phyloP scores from a whole-genome alignment of 306 rosid genomes.

The Oxytropis ochrocephala region DNA sequence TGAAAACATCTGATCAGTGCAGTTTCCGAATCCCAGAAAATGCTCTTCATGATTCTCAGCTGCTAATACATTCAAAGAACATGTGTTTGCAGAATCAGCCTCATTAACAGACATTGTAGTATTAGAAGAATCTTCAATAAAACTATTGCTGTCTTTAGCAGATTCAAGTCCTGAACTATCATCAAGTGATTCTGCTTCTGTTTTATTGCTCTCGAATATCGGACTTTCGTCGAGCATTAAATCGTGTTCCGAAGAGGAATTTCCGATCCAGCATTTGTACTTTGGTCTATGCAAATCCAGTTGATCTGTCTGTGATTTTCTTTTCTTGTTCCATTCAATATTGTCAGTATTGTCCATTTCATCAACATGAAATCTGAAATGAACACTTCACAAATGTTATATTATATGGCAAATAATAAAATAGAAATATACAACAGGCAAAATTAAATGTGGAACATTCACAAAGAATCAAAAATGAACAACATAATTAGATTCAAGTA shows the following conservation, averaged over 20 bases:
- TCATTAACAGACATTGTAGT: conserved; percentile 37
- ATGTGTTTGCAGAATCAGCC: conserved; percentile 2
- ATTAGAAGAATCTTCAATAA: conserved; percentile 22
- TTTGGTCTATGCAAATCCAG: conserved; percentile 47
- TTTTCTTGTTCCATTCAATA: conserved; percentile 43
- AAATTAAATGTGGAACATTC: background rate
- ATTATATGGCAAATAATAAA: background rate
- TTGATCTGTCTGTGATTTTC: conserved; percentile 48
- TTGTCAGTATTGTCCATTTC: background rate
- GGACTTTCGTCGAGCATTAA: conserved; percentile 19
- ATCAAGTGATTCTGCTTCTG: background rate
- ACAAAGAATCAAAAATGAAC: background rate
- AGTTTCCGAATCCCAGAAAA: conserved; percentile 33
- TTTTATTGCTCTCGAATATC: conserved; percentile 16
- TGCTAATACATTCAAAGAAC: background rate
- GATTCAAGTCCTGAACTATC: conserved; percentile 33
- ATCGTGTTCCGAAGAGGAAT: conserved; percentile 17
- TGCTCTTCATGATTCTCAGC: conserved; percentile 35
- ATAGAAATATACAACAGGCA: background rate
- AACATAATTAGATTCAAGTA: background rate
- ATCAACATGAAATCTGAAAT: conserved; percentile 28
- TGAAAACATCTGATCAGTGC: conserved; percentile 11
- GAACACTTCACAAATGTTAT: background rate
- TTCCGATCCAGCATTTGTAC: conserved; percentile 42
- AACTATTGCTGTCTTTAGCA: conserved; percentile 44